Conservation (phyloP, 2,329 filamentous ascomycete species). For the Parascedosporium putredinis region DNA sequence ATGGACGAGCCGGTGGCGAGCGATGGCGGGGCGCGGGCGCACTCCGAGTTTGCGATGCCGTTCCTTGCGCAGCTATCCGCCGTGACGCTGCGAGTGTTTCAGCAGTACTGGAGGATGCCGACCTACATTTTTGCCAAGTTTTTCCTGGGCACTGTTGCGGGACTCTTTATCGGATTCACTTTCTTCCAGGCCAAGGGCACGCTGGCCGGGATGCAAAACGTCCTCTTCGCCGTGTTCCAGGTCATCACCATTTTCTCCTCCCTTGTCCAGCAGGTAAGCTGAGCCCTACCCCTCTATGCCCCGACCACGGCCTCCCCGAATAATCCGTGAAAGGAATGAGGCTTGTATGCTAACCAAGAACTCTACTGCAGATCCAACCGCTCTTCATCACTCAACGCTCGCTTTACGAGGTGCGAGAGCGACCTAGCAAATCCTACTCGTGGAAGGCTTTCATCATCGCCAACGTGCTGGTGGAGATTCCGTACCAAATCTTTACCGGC, state of each 20-base stretch:
- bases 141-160: slow-evolving; percentile 45
- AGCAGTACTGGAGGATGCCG: slow-evolving; percentile 77
- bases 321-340: too few species aligned
- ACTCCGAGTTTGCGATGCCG: slow-evolving; percentile 68
- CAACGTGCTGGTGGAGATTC: slow-evolving; percentile 63
- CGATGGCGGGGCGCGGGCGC: slow-evolving; percentile 14
- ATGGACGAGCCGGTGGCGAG: slow-evolving; percentile 12
- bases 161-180: slow-evolving; percentile 66
- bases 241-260: slow-evolving; percentile 63
- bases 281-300: too few species aligned
- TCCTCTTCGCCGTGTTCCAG: slow-evolving; percentile 68
- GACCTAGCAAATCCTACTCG: slow-evolving; percentile 63
- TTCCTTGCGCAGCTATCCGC: slow-evolving; percentile 54
- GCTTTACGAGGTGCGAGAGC: slow-evolving; percentile 68
- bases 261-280: slow-evolving; percentile 50
- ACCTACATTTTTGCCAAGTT: slow-evolving; percentile 68
- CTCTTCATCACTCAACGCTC: slow-evolving; percentile 64
- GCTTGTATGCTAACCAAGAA: too few species aligned
- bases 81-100: slow-evolving; percentile 60
- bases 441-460: slow-evolving; percentile 65
- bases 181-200: slow-evolving; percentile 49
- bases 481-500: slow-evolving; percentile 56
- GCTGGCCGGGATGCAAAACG: slow-evolving; percentile 61
- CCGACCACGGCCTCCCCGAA: too few species aligned
- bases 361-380: slow-evolving; percentile 51